Evolutionary conservation across 495 filamentous ascomycete genomes (phyloP).

Genomic region (Xylaria grammica): DNA sequence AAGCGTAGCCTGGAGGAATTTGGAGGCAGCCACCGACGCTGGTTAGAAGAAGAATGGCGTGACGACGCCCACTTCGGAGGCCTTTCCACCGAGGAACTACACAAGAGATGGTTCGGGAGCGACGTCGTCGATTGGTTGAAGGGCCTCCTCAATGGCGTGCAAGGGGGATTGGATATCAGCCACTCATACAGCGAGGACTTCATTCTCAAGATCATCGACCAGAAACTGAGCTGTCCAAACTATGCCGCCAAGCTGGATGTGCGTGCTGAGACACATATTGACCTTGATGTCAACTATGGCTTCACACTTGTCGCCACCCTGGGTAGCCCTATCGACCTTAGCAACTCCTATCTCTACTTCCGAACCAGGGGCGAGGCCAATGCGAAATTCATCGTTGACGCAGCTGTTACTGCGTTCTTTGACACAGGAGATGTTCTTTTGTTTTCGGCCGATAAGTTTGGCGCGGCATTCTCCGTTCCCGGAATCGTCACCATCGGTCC

Average conservation of each 20-base stretch:
- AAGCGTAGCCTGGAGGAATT: slow-evolving; percentile 33
- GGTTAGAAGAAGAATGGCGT: slow-evolving; percentile 44
- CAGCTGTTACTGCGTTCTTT: slow-evolving; percentile 8
- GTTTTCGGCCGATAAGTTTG: slow-evolving; percentile 16
- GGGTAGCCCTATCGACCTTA: slow-evolving; percentile 27
- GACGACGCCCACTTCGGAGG: slow-evolving; percentile 36
- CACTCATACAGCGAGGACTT: slow-evolving; percentile 23
- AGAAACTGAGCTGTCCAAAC: slow-evolving; percentile 21
- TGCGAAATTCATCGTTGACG: slow-evolving; percentile 33
- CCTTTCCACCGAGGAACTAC: slow-evolving; percentile 27
- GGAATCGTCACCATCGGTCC: slow-evolving; percentile 45
- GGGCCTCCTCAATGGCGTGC: neutral
- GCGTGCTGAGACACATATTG: slow-evolving; percentile 30
- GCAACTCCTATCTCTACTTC: slow-evolving; percentile 36
- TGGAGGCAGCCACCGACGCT: slow-evolving; percentile 35
- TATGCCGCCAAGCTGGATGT: slow-evolving; percentile 19
- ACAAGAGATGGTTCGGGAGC: slow-evolving; percentile 34
- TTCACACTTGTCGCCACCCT: slow-evolving; percentile 29
- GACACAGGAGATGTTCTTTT: slow-evolving; percentile 23
- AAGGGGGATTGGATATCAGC: neutral
- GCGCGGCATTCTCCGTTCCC: slow-evolving; percentile 40
- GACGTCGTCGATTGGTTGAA: slow-evolving; percentile 24
- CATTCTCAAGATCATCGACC: slow-evolving; percentile 27
- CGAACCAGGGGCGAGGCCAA: slow-evolving; percentile 35
- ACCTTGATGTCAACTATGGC: slow-evolving; percentile 32